Evolutionary conservation across 2,329 filamentous ascomycete genomes (phyloP).

Genomic region (Gnomoniopsis smithogilvyi): DNA sequence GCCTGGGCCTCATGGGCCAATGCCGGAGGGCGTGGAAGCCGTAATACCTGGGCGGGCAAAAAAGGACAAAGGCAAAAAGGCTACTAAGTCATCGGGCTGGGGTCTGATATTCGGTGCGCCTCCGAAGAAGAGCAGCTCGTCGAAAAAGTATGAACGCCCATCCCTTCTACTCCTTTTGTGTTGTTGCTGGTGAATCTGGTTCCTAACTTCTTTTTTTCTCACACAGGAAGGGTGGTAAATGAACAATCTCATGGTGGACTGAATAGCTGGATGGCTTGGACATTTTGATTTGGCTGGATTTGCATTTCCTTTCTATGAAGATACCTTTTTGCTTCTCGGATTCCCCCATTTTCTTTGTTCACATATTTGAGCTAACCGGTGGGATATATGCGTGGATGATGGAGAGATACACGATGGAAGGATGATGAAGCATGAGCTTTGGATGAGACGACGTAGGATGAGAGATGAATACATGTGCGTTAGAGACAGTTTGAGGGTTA

Average conservation of each 20-base stretch:
- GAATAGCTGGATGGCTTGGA: background rate
- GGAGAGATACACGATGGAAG: background rate
- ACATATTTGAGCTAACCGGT: background rate
- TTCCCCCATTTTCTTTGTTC: background rate
- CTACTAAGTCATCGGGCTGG: conserved; percentile 7
- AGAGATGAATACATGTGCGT: background rate
- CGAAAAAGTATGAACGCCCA: conserved; percentile 28
- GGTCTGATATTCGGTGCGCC: conserved; percentile 19
- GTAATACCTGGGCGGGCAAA: conserved; percentile 27
- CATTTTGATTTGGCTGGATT: background rate
- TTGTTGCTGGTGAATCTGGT: background rate
- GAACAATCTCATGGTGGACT: background rate
- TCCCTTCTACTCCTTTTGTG: background rate
- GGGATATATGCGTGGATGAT: background rate
- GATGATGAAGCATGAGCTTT: background rate
- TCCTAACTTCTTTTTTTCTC: background rate
- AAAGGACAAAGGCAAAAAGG: conserved; percentile 21
- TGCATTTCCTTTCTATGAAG: background rate
- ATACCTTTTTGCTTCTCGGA: conserved; percentile 6
- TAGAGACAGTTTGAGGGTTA: background rate
- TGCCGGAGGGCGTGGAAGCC: conserved; percentile 19
- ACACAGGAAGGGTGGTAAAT: conserved; percentile 2
- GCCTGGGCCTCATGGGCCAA: background rate
- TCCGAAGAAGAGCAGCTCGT: conserved; percentile 22
- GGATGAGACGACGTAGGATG: background rate